Conservation (phyloP, 2,329 filamentous ascomycete species). For the Trichoderma sp. region DNA sequence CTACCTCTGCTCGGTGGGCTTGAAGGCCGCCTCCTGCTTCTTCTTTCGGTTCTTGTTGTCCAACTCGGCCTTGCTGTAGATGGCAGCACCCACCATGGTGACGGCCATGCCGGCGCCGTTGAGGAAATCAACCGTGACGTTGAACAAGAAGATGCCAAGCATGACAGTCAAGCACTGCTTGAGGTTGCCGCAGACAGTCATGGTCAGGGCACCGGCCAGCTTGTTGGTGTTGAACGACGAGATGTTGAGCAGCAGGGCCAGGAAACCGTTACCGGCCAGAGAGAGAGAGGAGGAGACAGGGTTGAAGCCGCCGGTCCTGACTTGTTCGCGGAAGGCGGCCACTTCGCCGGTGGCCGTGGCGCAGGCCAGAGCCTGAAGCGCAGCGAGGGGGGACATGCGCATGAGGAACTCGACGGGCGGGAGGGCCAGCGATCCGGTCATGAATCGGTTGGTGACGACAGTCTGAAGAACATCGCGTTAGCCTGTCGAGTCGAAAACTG, state of each 20-base stretch:
- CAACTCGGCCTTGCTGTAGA: constrained; percentile 61
- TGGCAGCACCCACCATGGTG: constrained; percentile 57
- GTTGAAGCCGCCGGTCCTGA: constrained; percentile 42
- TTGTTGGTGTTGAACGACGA: constrained; percentile 62
- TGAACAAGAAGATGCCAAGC: constrained; percentile 56
- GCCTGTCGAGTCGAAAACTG: neutral
- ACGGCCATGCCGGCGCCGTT: constrained; percentile 61
- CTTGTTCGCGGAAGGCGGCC: constrained; percentile 43
- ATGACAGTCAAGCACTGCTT: constrained; percentile 61
- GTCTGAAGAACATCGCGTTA: constrained; percentile 44
- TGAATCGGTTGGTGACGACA: constrained; percentile 64
- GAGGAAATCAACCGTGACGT: constrained; percentile 52
- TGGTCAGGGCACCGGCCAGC: constrained; percentile 58
- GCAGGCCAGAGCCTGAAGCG: constrained; percentile 56
- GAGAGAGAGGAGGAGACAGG: constrained; percentile 45
- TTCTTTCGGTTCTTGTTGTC: constrained; percentile 52
- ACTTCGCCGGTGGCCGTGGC: constrained; percentile 58
- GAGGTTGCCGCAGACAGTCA: constrained; percentile 62
- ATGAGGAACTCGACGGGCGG: constrained; percentile 63
- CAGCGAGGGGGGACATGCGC: constrained; percentile 64
- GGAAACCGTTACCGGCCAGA: constrained; percentile 54
- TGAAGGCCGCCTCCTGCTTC: constrained; percentile 40
- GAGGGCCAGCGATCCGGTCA: constrained; percentile 62
- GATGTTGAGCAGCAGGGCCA: constrained; percentile 60
- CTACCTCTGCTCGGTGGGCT: constrained; percentile 43